phyloP scores from a whole-genome alignment of 108 stramenopile genomes.

The Conticribra weissflogii region DNA sequence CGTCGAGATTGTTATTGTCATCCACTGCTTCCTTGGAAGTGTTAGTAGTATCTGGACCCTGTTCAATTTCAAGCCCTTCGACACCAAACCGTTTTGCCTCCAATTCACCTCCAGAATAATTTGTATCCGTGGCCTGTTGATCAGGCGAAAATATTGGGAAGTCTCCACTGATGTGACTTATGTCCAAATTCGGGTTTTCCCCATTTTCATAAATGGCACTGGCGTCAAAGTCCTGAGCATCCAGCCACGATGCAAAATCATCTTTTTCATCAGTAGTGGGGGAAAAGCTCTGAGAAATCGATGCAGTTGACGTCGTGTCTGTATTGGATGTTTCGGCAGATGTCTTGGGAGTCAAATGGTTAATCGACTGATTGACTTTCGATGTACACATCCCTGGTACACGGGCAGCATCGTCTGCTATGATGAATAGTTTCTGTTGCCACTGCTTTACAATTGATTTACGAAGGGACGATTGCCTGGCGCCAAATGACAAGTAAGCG shows the following conservation, averaged over 20 bases:
- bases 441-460: neutral
- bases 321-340: neutral
- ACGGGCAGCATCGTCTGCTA: neutral
- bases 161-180: constrained; percentile 18
- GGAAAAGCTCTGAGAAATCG: neutral
- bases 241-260: constrained; percentile 11
- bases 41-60: no score
- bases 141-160: neutral
- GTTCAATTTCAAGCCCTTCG: no score
- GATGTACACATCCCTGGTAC: no score
- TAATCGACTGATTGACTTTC: no score
- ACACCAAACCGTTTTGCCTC: no score
- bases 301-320: constrained; percentile 1
- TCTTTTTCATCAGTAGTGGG: neutral
- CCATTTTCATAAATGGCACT: constrained; percentile 13
- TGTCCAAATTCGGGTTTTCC: neutral
- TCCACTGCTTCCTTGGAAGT: no score
- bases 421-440: neutral
- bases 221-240: constrained; percentile 21
- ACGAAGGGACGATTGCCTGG: neutral
- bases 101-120: no score
- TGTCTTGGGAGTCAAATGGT: no score
- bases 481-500: neutral
- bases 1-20: no score
- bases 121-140: neutral